Percentiles rank a stretch among this genome's conserved stretches.
phyloP scores from a whole-genome alignment of 2,329 filamentous ascomycete genomes.

The Calonectria pteridis region DNA sequence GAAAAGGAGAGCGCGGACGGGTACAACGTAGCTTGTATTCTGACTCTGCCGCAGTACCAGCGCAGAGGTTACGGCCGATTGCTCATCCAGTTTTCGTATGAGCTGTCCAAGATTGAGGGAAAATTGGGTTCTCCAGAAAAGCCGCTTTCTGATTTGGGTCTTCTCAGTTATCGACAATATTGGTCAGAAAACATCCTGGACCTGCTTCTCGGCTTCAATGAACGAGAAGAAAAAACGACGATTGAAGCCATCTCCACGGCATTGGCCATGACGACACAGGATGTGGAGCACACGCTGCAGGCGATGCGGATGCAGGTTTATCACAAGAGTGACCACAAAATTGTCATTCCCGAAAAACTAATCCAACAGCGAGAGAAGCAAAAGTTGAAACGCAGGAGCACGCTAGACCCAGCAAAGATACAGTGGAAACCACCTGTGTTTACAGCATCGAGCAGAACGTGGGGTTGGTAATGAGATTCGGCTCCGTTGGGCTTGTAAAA shows the following conservation, averaged over 20 bases:
- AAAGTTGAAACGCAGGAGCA: constrained; percentile 80
- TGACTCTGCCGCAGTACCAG: constrained; percentile 96
- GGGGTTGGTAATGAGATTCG: constrained; percentile 82
- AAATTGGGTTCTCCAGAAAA: constrained; percentile 98
- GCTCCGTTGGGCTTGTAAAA: neutral
- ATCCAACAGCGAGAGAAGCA: constrained; percentile 84
- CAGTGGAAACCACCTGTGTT: constrained; percentile 98
- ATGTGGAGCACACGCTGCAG: constrained; percentile 94
- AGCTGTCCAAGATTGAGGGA: constrained; percentile 93
- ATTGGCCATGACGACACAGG: constrained; percentile 96
- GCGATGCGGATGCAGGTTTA: constrained; percentile 96
- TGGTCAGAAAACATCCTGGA: constrained; percentile 97
- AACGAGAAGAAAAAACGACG: constrained; percentile 78
- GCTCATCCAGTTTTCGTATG: constrained; percentile 97
- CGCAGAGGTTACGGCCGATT: constrained; percentile 93
- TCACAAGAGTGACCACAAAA: constrained; percentile 95
- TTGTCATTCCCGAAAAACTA: constrained; percentile 89
- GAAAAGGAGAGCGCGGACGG: constrained; percentile 97
- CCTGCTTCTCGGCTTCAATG: constrained; percentile 79
- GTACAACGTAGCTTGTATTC: constrained; percentile 98
- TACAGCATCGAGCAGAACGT: constrained; percentile 88
- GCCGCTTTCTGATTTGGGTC: constrained; percentile 90
- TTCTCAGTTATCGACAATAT: constrained; percentile 95
- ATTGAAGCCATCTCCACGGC: constrained; percentile 85
- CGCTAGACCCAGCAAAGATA: constrained; percentile 82